Conservation (phyloP, 2,329 filamentous ascomycete genomes). For the Ophiostoma fasciatum region DNA sequence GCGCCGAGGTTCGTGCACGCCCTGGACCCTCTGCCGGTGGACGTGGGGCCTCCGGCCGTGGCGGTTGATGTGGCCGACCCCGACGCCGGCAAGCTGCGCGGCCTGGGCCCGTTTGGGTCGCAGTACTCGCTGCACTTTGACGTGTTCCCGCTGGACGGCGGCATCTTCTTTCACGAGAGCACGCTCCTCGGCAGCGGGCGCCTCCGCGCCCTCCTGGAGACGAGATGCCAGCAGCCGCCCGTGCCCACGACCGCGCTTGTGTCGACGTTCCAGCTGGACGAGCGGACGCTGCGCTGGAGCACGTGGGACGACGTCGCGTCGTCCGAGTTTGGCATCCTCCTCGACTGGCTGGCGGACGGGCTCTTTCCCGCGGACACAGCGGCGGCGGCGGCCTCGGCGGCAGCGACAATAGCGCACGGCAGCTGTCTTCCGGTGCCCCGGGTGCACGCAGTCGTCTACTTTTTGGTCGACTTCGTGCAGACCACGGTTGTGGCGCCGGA, state of each 20-base stretch:
- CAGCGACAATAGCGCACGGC: background rate
- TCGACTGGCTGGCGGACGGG: slow-evolving; percentile 34
- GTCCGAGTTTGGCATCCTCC: slow-evolving; percentile 45
- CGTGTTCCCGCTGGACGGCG: slow-evolving; percentile 39
- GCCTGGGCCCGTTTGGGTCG: slow-evolving; percentile 45
- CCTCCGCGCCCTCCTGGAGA: too few species aligned
- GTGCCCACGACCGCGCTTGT: too few species aligned
- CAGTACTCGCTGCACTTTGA: slow-evolving; percentile 49
- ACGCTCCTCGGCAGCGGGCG: slow-evolving; percentile 43
- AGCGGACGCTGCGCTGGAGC: slow-evolving; percentile 37
- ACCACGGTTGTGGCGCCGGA: slow-evolving; percentile 25
- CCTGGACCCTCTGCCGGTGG: slow-evolving; percentile 32
- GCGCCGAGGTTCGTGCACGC: slow-evolving; percentile 39
- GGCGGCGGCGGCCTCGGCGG: background rate
- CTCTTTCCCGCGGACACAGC: background rate
- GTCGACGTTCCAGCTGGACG: slow-evolving; percentile 29
- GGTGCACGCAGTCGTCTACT: slow-evolving; percentile 23
- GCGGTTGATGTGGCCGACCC: slow-evolving; percentile 4
- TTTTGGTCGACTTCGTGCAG: slow-evolving; percentile 33
- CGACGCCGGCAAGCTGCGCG: slow-evolving; percentile 27
- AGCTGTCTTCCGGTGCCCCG: too few species aligned
- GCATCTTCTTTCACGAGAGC: slow-evolving; percentile 43
- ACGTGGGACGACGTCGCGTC: slow-evolving; percentile 42
- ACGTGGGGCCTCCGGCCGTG: slow-evolving; percentile 2
- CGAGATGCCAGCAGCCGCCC: too few species aligned